A percentile compares a stretch with the other conserved stretches of the same genome.
Conservation (phyloP, 2,329 filamentous ascomycete genomes). For the Botrytis fabae region DNA sequence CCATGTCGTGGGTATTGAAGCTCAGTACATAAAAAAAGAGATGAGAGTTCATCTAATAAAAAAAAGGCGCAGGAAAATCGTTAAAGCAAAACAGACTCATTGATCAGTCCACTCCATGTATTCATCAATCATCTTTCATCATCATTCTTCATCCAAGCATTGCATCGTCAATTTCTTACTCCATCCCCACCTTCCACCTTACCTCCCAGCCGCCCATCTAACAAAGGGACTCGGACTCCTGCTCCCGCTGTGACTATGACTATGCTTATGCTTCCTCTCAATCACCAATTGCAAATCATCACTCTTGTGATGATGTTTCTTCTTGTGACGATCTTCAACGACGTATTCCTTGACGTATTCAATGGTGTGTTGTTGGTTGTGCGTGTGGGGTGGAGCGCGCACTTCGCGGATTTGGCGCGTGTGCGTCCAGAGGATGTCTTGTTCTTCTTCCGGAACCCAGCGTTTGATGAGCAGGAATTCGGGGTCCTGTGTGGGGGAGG, state of each 20-base stretch:
- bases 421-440: constrained; percentile 71
- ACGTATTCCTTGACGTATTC: constrained; percentile 38
- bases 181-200: neutral
- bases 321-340: constrained; percentile 37
- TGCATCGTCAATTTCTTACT: neutral
- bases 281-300: constrained; percentile 23
- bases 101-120: neutral
- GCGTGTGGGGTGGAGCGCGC: constrained; percentile 29
- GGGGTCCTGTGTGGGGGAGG: constrained; percentile 51
- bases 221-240: constrained; percentile 19
- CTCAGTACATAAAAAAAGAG: constrained; percentile 4
- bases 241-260: constrained; percentile 11
- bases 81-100: neutral
- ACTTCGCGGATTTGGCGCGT: constrained; percentile 54
- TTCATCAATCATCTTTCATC: neutral
- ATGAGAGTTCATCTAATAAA: constrained; percentile 16
- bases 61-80: neutral
- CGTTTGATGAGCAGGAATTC: constrained; percentile 73
- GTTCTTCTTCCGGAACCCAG: constrained; percentile 70
- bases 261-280: constrained; percentile 20
- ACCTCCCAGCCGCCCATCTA: constrained; percentile 22
- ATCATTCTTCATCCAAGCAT: neutral
- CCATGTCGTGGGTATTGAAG: constrained; percentile 13
- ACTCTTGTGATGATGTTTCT: constrained; percentile 29
- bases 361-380: constrained; percentile 18